Percentiles rank a stretch among this genome's conserved stretches.
Conservation (phyloP, 495 filamentous ascomycete species). For the Penicillium macrosclerotiorum region DNA sequence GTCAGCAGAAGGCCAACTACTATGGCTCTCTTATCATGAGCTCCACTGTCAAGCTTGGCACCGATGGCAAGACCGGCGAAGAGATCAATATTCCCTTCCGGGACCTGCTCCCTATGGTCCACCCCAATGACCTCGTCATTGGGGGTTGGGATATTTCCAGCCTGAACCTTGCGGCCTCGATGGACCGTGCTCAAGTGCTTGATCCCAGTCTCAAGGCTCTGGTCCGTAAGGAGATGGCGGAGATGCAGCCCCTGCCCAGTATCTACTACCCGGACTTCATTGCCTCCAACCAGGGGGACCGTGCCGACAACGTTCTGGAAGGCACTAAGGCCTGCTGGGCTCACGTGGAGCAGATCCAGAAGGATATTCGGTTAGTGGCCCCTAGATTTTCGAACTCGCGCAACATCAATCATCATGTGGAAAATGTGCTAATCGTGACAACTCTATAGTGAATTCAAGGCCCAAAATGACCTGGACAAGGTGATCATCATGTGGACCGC, state of each 20-base stretch:
- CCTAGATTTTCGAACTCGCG: neutral
- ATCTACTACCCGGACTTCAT: conserved; percentile 99
- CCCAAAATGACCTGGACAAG: conserved; percentile 81
- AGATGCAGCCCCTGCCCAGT: conserved; percentile 85
- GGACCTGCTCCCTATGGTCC: conserved; percentile 91
- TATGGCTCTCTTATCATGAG: conserved; percentile 96
- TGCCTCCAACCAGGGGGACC: conserved; percentile 95
- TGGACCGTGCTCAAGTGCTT: conserved; percentile 93
- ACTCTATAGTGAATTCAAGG: conserved; percentile 77
- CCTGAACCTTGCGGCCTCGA: conserved; percentile 83
- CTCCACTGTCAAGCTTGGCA: conserved; percentile 94
- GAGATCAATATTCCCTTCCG: conserved; percentile 98
- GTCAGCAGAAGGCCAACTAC: conserved; percentile 83
- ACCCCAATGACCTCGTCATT: conserved; percentile 93
- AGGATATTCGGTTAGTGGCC: conserved; percentile 79
- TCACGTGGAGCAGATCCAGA: conserved; percentile 90
- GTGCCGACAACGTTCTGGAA: conserved; percentile 86
- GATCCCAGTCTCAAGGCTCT: conserved; percentile 87
- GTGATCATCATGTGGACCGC: conserved; percentile 98
- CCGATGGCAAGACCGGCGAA: conserved; percentile 75
- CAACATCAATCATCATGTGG: neutral
- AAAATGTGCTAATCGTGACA: conserved; percentile 19
- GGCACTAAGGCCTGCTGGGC: conserved; percentile 79
- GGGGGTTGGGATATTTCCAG: conserved; percentile 97
- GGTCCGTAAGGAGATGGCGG: conserved; percentile 89